A percentile compares a stretch with the other conserved stretches of the same genome.
These are phyloP conservation scores for Neocatenulostroma microsporum DNA, from an alignment of 2,329 filamentous ascomycete species.

Conservation along the genomic window DNA sequence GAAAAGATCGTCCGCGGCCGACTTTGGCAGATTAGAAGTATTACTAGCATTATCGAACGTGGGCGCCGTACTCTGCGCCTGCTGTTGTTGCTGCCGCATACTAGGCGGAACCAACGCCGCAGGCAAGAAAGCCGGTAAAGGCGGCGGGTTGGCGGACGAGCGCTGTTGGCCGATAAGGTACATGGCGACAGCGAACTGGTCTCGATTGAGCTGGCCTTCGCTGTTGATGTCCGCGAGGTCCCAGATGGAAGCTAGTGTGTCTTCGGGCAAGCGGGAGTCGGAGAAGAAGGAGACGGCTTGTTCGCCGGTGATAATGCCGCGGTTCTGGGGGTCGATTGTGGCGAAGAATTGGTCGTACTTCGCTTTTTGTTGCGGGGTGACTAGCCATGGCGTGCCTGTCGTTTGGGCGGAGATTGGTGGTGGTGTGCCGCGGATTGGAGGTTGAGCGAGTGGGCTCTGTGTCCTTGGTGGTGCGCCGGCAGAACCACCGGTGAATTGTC, in stretches of 20 bases:
- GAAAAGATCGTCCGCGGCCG: constrained; percentile 88
- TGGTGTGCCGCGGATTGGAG: constrained; percentile 41
- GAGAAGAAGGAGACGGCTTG: constrained; percentile 92
- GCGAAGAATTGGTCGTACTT: constrained; percentile 83
- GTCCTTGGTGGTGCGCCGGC: constrained; percentile 45
- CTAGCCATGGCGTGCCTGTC: constrained; percentile 66
- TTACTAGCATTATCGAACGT: constrained; percentile 45
- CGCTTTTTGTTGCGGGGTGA: constrained; percentile 73
- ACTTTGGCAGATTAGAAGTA: constrained; percentile 52
- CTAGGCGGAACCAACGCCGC: constrained; percentile 77
- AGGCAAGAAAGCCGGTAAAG: constrained; percentile 69
- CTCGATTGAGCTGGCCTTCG: constrained; percentile 72
- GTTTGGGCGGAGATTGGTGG: constrained; percentile 45
- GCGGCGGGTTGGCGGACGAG: constrained; percentile 57
- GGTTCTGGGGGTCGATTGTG: constrained; percentile 69
- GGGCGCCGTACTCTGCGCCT: constrained; percentile 43
- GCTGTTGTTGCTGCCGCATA: constrained; percentile 59
- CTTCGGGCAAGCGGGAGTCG: constrained; percentile 82
- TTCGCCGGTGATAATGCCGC: constrained; percentile 83
- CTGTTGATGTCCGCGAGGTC: constrained; percentile 92
- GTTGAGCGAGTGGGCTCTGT: constrained; percentile 51
- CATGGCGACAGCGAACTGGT: constrained; percentile 97
- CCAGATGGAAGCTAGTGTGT: constrained; percentile 89
- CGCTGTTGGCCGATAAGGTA: constrained; percentile 89
- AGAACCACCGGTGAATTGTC: constrained; percentile 65